Percentiles rank a stretch among this genome's conserved stretches.
Evolutionary conservation across 129 eudicot genomes (phyloP).

Genomic region (Pseudognaphalium luteoalbum): DNA sequence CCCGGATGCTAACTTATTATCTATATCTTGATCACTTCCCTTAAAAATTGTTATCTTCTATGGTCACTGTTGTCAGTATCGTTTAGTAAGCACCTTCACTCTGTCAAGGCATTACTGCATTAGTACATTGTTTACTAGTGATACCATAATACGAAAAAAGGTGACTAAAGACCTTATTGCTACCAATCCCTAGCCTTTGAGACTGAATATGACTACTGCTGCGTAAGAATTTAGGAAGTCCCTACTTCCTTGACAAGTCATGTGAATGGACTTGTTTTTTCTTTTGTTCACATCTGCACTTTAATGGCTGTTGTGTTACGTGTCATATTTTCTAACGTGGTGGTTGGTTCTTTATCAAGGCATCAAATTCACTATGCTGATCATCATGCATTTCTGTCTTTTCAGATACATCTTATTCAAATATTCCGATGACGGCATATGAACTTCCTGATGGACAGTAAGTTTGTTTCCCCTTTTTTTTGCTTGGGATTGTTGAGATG

Average conservation of each 20-base stretch:
- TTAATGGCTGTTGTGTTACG: neutral
- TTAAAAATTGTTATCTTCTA: neutral
- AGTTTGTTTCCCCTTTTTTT: conserved; percentile 37
- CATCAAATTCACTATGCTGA: conserved; percentile 21
- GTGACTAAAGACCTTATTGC: neutral
- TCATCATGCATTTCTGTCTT: conserved; percentile 9
- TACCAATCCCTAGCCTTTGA: neutral
- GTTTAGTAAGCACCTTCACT: neutral
- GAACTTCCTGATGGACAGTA: conserved; percentile 99
- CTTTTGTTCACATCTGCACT: conserved; percentile 7
- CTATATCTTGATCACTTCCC: neutral
- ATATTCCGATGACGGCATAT: conserved; percentile 96
- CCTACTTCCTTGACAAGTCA: neutral
- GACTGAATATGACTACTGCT: neutral
- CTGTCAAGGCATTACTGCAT: neutral
- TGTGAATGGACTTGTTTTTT: neutral
- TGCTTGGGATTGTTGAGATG: conserved; percentile 16
- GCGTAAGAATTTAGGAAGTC: neutral
- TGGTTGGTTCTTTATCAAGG: neutral
- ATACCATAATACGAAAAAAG: neutral
- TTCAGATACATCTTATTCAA: conserved; percentile 82
- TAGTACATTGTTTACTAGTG: neutral
- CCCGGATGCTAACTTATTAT: neutral
- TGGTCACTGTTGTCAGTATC: too few species aligned
- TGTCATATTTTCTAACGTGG: neutral